Conservation (phyloP, 768 basidiomycete genomes). For the Auricularia cornea region DNA sequence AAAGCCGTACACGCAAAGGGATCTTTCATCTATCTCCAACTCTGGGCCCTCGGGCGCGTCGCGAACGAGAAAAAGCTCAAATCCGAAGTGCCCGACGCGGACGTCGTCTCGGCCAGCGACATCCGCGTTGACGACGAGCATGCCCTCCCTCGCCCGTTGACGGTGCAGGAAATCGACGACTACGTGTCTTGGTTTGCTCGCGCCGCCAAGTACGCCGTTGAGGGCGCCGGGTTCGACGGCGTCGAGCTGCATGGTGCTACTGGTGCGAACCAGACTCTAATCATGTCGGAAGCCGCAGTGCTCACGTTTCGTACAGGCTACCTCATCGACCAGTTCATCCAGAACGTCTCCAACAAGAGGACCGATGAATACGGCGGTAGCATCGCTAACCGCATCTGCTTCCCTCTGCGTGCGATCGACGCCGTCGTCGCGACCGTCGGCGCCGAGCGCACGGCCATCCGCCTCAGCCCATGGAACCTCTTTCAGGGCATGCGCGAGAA, state of each 20-base stretch:
- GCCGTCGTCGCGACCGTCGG: constrained; percentile 30
- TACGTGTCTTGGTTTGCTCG: constrained; percentile 40
- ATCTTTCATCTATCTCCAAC: constrained; percentile 45
- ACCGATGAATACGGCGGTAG: constrained; percentile 40
- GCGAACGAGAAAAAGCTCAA: constrained; percentile 13
- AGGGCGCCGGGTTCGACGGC: constrained; percentile 60
- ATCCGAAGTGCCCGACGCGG: too few relatives aligned
- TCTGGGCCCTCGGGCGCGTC: constrained; percentile 48
- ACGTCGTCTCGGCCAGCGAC: too few relatives aligned
- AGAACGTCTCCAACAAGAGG: constrained; percentile 28
- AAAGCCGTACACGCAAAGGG: constrained; percentile 48
- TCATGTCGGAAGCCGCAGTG: neutral
- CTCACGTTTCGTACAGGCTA: constrained; percentile 19
- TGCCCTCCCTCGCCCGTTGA: constrained; percentile 34
- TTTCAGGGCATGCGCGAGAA: neutral
- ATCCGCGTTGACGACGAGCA: too few relatives aligned
- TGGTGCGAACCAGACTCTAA: constrained; percentile 3
- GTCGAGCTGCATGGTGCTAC: constrained; percentile 34
- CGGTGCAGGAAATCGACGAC: constrained; percentile 40
- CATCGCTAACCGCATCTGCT: constrained; percentile 36
- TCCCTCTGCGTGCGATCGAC: constrained; percentile 31
- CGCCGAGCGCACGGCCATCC: constrained; percentile 25
- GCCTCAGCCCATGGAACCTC: constrained; percentile 18
- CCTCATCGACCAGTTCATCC: constrained; percentile 32
- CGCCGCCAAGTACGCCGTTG: constrained; percentile 48